A percentile compares a stretch with the other conserved stretches of the same genome.
Evolutionary conservation across 1,284 basidiomycete genomes (phyloP).

Genomic region (Cutaneotrichosporon mucoides): DNA sequence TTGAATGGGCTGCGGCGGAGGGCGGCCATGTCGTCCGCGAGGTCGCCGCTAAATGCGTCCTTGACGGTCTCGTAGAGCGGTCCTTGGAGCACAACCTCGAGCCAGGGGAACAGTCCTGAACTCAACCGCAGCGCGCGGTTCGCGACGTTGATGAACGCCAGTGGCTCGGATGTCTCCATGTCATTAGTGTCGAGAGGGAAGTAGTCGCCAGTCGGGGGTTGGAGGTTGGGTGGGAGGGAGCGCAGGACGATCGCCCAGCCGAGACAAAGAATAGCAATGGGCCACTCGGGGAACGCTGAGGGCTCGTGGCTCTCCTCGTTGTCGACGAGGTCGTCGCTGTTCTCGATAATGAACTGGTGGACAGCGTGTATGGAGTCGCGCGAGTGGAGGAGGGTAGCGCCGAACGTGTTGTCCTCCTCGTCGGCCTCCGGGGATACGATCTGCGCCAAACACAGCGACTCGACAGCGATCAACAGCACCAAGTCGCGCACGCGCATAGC

Average conservation of each 20-base stretch:
- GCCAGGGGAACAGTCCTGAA: conserved; percentile 39
- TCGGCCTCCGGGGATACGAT: conserved; percentile 27
- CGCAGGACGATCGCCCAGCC: conserved; percentile 42
- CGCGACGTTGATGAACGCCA: conserved; percentile 29
- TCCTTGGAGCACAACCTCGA: conserved; percentile 35
- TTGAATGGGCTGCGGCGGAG: conserved; percentile 37
- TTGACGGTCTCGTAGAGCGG: conserved; percentile 27
- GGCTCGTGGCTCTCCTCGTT: conserved; percentile 8
- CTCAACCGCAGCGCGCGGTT: conserved; percentile 28
- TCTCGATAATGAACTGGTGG: conserved; percentile 34
- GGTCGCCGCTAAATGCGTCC: conserved; percentile 17
- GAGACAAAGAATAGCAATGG: conserved; percentile 41
- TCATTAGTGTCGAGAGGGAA: conserved; percentile 20
- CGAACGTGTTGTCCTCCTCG: conserved; percentile 15
- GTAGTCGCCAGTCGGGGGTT: conserved; percentile 22
- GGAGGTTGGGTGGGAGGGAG: conserved; percentile 23
- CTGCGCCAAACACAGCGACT: conserved; percentile 33
- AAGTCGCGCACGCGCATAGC: conserved; percentile 35
- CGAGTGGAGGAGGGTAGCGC: conserved; percentile 28
- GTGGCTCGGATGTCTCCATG: conserved; percentile 15
- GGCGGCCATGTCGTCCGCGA: conserved; percentile 19
- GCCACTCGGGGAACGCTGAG: conserved; percentile 23
- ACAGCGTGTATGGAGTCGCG: conserved; percentile 30
- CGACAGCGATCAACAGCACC: conserved; percentile 35
- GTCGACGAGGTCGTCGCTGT: conserved; percentile 26